A percentile compares a stretch with the other conserved stretches of the same genome.
Conservation (phyloP, 2,329 filamentous ascomycete genomes). For the Aureobasidium subglaciale region DNA sequence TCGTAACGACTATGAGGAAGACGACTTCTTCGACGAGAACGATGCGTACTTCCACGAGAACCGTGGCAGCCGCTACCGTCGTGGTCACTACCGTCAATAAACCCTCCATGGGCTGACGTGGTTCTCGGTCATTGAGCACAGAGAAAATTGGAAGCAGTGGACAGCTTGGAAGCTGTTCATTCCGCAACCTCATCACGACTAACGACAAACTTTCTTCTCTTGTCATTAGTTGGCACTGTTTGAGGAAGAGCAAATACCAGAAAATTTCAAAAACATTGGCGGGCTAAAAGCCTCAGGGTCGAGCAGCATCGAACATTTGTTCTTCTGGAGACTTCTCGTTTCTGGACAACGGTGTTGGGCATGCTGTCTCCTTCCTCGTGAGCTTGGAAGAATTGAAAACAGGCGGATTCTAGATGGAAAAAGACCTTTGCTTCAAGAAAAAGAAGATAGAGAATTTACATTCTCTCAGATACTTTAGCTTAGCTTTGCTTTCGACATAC, state of each 20-base stretch:
- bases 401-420: not conserved
- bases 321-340: not conserved
- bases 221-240: too few species aligned
- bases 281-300: not conserved
- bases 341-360: not conserved
- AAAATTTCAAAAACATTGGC: not conserved
- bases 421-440: not conserved
- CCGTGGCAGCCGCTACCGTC: not conserved
- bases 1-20: not conserved
- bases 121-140: not conserved
- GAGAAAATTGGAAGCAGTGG: not conserved
- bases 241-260: too few species aligned
- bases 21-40: conserved; percentile 3
- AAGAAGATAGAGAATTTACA: not conserved
- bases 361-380: not conserved
- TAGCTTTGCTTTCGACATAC: not conserved
- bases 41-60: not conserved
- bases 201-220: too few species aligned
- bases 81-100: not conserved
- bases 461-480: not conserved
- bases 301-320: not conserved
- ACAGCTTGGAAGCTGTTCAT: not conserved
- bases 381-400: not conserved
- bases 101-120: not conserved
- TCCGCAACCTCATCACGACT: not conserved